Conservation (phyloP, 208 protist genomes). For the Crithidia mellificae region DNA sequence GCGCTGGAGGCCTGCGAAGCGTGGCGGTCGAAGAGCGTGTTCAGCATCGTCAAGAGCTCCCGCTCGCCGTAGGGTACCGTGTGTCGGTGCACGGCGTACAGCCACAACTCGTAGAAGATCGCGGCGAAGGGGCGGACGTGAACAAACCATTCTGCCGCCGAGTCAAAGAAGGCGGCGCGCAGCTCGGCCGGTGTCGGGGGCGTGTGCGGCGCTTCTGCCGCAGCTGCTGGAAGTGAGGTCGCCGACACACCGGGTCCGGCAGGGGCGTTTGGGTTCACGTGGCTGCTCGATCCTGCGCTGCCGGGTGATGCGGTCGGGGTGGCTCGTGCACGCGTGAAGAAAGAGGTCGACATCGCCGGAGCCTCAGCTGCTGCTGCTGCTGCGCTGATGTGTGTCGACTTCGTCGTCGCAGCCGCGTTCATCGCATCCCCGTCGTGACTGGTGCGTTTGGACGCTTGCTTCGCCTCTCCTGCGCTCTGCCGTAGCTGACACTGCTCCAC, state of each 20-base stretch:
- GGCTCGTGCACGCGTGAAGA: neutral
- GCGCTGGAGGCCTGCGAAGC: conserved; percentile 36
- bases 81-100: conserved; percentile 56
- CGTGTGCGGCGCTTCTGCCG: neutral
- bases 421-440: neutral
- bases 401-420: no score
- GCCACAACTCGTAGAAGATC: conserved; percentile 65
- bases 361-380: neutral
- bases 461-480: neutral
- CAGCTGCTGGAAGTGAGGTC: neutral
- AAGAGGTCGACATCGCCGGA: no score
- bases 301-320: neutral
- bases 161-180: conserved; percentile 55
- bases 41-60: conserved; percentile 42
- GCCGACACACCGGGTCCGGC: neutral
- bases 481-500: conserved; percentile 36
- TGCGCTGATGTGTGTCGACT: no score
- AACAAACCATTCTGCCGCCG: conserved; percentile 74
- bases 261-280: neutral
- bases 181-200: conserved; percentile 23
- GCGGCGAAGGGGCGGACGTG: conserved; percentile 56
- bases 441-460: neutral
- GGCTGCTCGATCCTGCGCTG: neutral
- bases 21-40: conserved; percentile 54
- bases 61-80: conserved; percentile 35